Evolutionary conservation across 352 stramenopile species (phyloP), one percentile per base, ranked within the genome.

Genomic region (Phytophthora pistaciae): DNA sequence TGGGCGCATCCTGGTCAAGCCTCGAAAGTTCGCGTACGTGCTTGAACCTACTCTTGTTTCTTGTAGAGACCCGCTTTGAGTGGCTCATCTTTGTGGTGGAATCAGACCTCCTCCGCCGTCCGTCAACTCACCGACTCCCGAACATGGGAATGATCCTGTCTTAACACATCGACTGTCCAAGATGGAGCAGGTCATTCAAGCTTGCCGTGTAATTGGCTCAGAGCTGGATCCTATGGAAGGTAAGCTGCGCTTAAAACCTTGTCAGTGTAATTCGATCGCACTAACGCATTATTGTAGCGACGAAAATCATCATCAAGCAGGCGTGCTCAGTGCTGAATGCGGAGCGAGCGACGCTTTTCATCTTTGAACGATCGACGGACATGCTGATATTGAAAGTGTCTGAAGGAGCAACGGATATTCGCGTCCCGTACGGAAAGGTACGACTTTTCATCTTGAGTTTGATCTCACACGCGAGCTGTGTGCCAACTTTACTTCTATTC

Each of bases 311-410:
- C 67, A 91, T 97, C 60, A 94, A 93, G 48, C 83, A 96, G 65
- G 92, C 91, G 3, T 97, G 88, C 29, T 84, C 87, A 7, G 79
- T 98, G 7, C 84, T 98, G 25, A 94, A 94, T 42, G 92, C 88
- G 5, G 94, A 98, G 58, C 80, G 93, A 44, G 91, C 93, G 10
- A 97, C 93, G 0, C 67, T 98, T 0, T 98, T 98, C 75, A 92
- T 94, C 44, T 89, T 96, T 62, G 89, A 94, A 57, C 83, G 85
- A 72, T 55, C 75, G n/a, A 89, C 69, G 14, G 82, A 96, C 69
- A 90, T 86, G 78, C 78, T 98, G 21, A 76, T 96, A 23, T 83
- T 98, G 36, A 95, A 91, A 53, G 89, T 97, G 7, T 91, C 90
- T 5, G 90, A 98, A 60, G 91, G 88, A 36, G 84, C 92, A 18